A percentile compares a stretch with the other conserved stretches of the same genome.
phyloP scores from a whole-genome alignment of 2,329 filamentous ascomycete genomes.

The Purpureocillium lavendulum region DNA sequence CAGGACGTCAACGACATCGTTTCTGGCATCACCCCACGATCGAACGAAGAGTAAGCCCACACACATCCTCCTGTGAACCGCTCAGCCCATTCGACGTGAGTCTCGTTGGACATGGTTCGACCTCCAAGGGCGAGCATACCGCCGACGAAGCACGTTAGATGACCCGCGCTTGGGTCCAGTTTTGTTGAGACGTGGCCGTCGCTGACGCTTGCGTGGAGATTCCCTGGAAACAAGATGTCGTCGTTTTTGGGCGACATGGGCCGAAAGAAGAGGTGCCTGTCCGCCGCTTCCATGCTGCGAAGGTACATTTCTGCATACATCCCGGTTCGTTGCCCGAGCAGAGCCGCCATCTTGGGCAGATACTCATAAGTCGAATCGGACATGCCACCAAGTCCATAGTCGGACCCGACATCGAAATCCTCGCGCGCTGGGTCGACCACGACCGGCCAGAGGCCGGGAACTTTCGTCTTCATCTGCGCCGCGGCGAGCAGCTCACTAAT shows the following conservation, averaged over 20 bases:
- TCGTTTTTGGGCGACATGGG: conserved; percentile 54
- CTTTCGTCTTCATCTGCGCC: conserved; percentile 55
- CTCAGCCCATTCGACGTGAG: conserved; percentile 37
- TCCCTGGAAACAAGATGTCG: conserved; percentile 56
- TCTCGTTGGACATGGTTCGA: conserved; percentile 38
- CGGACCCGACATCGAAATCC: conserved; percentile 26
- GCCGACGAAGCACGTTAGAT: conserved; percentile 57
- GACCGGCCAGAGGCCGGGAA: conserved; percentile 70
- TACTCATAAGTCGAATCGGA: conserved; percentile 54
- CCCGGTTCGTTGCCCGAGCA: conserved; percentile 52
- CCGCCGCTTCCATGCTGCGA: conserved; percentile 48
- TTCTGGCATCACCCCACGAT: conserved; percentile 48
- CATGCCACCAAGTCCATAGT: conserved; percentile 42
- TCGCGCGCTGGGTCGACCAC: conserved; percentile 50
- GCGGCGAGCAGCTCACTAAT: conserved; percentile 59
- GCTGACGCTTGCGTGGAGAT: conserved; percentile 23
- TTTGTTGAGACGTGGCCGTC: conserved; percentile 34
- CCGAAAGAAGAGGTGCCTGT: conserved; percentile 58
- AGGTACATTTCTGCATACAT: conserved; percentile 59
- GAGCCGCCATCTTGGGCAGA: conserved; percentile 51
- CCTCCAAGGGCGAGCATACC: conserved; percentile 57
- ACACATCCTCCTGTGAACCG: conserved; percentile 45
- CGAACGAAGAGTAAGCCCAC: conserved; percentile 46
- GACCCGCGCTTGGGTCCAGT: conserved; percentile 36
- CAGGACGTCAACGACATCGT: conserved; percentile 34